These are phyloP conservation scores for Geotrichum histeridarum DNA, from an alignment of 1,139 yeast genomes.

Conservation along the genomic window DNA sequence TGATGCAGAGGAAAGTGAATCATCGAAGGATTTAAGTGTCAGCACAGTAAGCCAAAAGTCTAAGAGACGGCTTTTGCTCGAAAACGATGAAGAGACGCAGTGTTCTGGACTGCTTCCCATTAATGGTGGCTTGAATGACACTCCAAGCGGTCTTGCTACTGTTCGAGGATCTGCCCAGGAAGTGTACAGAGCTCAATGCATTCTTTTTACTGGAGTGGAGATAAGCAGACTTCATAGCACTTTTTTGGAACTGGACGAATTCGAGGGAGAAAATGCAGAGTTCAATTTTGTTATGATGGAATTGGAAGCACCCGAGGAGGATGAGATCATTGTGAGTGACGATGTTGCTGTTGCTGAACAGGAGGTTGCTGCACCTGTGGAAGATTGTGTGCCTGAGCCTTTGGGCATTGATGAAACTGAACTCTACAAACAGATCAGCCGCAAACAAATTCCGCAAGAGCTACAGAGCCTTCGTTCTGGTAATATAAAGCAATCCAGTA, in stretches of 20 bases:
- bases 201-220: slow-evolving; percentile 19
- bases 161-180: slow-evolving; percentile 7
- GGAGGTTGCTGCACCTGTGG: not conserved
- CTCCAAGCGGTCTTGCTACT: slow-evolving; percentile 17
- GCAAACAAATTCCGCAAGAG: not conserved
- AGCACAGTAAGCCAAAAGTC: not conserved
- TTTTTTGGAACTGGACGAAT: slow-evolving; percentile 17
- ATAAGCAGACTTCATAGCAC: slow-evolving; percentile 13
- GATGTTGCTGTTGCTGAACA: not conserved
- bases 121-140: slow-evolving; percentile 20
- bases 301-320: slow-evolving; percentile 9
- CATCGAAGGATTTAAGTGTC: not conserved
- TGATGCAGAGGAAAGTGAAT: slow-evolving; percentile 7
- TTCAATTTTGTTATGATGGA: slow-evolving; percentile 11
- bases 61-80: not conserved
- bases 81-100: slow-evolving; percentile 18
- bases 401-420: slow-evolving; percentile 1
- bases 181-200: slow-evolving; percentile 17
- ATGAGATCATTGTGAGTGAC: not conserved
- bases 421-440: not conserved
- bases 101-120: slow-evolving; percentile 17
- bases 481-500: not conserved
- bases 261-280: slow-evolving; percentile 8
- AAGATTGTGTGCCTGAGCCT: slow-evolving; percentile 5
- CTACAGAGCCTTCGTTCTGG: not conserved